Percentiles rank a stretch among this genome's conserved stretches.
Conservation (phyloP, 306 rosid genomes). For the Prunus davidiana region DNA sequence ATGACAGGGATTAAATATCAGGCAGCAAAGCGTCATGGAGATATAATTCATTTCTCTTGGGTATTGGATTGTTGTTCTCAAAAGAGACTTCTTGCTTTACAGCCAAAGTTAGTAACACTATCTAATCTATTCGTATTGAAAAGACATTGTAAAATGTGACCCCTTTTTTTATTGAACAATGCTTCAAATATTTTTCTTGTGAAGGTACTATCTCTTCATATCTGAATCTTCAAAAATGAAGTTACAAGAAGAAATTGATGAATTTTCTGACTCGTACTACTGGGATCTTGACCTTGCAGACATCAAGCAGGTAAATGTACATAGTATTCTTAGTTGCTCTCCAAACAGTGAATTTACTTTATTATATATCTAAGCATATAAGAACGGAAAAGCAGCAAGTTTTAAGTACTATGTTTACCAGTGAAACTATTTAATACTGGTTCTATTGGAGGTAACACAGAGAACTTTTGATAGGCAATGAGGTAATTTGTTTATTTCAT, state of each 20-base stretch:
- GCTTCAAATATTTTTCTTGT: constrained; percentile 9
- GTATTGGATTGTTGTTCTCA: constrained; percentile 66
- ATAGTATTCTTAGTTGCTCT: neutral
- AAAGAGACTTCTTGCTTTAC: constrained; percentile 62
- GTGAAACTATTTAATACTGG: neutral
- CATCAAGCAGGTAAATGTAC: constrained; percentile 63
- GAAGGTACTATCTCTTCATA: constrained; percentile 71
- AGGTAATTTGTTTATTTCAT: constrained; percentile 8
- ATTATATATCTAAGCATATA: neutral
- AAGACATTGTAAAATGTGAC: constrained; percentile 7
- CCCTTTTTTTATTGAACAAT: constrained; percentile 19
- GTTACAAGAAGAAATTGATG: constrained; percentile 80
- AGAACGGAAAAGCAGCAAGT: neutral
- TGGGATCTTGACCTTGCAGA: constrained; percentile 69
- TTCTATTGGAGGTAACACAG: neutral
- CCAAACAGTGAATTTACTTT: neutral
- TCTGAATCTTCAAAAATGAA: constrained; percentile 72
- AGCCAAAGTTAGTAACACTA: constrained; percentile 65
- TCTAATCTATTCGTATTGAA: constrained; percentile 11
- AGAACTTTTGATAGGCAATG: constrained; percentile 8
- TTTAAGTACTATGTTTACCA: neutral
- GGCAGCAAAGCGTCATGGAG: constrained; percentile 80
- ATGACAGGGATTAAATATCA: constrained; percentile 78
- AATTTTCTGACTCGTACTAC: constrained; percentile 79
- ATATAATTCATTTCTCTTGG: constrained; percentile 79